Evolutionary conservation across 1,284 basidiomycete genomes (phyloP), one percentile per base, ranked within the genome.

Genomic region (Melampsora americana): DNA sequence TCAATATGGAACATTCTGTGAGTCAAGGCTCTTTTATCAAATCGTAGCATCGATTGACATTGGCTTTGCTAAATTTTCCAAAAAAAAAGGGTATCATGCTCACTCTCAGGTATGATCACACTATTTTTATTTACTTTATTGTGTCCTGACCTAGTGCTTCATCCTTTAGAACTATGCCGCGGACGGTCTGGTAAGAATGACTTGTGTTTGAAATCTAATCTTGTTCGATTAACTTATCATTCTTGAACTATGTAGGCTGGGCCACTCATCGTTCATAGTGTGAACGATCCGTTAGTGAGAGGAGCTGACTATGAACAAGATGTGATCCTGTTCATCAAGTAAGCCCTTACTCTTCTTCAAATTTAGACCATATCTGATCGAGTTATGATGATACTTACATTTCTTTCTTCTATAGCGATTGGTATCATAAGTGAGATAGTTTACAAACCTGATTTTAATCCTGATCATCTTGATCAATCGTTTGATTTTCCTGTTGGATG

Each of bases 1-100:
- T 32, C 73, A 85, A 67, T 82, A 76, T 80, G 86, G 81, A 79
- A 84, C 84, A 7, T 85, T 83, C 77, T 87, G 86, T 72, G 42
- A 66, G 70, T 72, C 5, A 9, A 39, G 12, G 0, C 30, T 4
- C 56, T 2, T 26, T 26, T 7, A 39, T 11, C 11, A 35, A 64
- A 16, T 64, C 30, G 12, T 14, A 32, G 5, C n/a, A 32, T 64
- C 18, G 9, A 18, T 35, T 30, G 11, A 64, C 20, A 64, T 39
- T 30, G 32, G 9, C 18, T 64, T 26, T 26, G 20, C 30, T 11
- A 5, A 16, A 59, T 59, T 2, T 59, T 30, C 23, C 14, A n/a
- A n/a, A n/a, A n/a, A n/a, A n/a, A 23, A 26, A 59, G 56, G 62
- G 62, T 64, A 64, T 30, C 61, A 64, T n/a, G 61, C 35, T 3